Evolutionary conservation across 768 basidiomycete genomes (phyloP).

Genomic region (Rickenella mellea): DNA sequence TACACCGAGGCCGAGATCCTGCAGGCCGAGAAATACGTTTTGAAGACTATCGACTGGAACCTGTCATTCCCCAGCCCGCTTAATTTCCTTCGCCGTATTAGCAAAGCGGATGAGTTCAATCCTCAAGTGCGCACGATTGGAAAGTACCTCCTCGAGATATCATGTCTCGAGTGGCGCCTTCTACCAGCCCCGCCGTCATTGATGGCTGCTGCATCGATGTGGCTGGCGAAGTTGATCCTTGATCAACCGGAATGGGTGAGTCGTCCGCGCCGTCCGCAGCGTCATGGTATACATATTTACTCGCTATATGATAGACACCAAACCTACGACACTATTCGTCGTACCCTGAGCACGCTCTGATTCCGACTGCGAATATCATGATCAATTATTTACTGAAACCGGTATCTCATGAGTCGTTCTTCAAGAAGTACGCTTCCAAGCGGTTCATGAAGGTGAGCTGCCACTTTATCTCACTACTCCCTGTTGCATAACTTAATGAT

Average conservation of each 20-base stretch:
- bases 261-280: conserved; percentile 5
- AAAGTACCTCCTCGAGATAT: conserved; percentile 87
- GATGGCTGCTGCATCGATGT: conserved; percentile 76
- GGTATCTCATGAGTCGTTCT: conserved; percentile 65
- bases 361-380: conserved; percentile 81
- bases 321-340: conserved; percentile 84
- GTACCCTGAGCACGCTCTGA: conserved; percentile 69
- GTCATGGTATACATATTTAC: background rate
- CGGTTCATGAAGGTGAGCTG: conserved; percentile 66
- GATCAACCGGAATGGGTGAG: conserved; percentile 84
- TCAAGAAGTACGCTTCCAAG: conserved; percentile 83
- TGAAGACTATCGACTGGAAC: conserved; percentile 82
- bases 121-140: conserved; percentile 77
- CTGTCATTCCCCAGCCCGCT: conserved; percentile 82
- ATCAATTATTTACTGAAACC: conserved; percentile 77
- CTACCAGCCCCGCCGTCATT: conserved; percentile 66
- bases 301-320: conserved; percentile 43
- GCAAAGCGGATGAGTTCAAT: conserved; percentile 91
- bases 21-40: conserved; percentile 81
- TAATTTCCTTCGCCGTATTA: conserved; percentile 79
- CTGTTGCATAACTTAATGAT: background rate
- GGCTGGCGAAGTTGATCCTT: conserved; percentile 75
- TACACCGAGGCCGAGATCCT: conserved; percentile 76
- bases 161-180: conserved; percentile 71
- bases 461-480: conserved; percentile 8